A percentile compares a stretch with the other conserved stretches of the same genome.
Evolutionary conservation across 2,329 filamentous ascomycete species (phyloP).

Genomic region (Pyrenochaeta sp.): DNA sequence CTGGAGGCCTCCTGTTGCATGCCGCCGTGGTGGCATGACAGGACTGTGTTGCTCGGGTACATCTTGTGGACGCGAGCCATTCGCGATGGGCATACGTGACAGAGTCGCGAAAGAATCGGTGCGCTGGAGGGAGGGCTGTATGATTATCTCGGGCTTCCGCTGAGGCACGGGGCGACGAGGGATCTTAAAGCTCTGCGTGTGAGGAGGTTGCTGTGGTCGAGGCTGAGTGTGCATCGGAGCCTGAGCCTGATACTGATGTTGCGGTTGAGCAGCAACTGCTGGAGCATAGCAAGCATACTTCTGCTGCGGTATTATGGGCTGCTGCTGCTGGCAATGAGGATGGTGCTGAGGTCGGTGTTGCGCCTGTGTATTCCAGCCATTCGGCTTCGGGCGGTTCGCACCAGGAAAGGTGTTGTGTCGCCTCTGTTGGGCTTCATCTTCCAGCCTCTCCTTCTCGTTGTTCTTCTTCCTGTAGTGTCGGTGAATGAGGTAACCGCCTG

Average conservation of each 20-base stretch:
- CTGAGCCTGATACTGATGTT: slow-evolving; percentile 17
- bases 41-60: slow-evolving; percentile 10
- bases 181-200: slow-evolving; percentile 37
- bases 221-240: slow-evolving; percentile 14
- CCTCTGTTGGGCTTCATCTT: slow-evolving; percentile 34
- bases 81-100: slow-evolving; percentile 46
- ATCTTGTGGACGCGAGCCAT: slow-evolving; percentile 36
- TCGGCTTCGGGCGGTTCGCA: slow-evolving; percentile 30
- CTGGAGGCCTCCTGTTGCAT: slow-evolving; percentile 6
- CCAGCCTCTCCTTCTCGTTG: slow-evolving; percentile 35
- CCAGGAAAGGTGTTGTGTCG: slow-evolving; percentile 42
- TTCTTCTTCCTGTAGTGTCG: slow-evolving; percentile 47
- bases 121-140: slow-evolving; percentile 41
- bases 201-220: slow-evolving; percentile 21
- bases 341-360: slow-evolving; percentile 23
- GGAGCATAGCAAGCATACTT: slow-evolving; percentile 38
- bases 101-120: slow-evolving; percentile 44
- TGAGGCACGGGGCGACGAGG: slow-evolving; percentile 38
- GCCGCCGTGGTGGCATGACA: slow-evolving; percentile 18
- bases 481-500: slow-evolving; percentile 46
- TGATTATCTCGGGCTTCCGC: slow-evolving; percentile 32
- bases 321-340: slow-evolving; percentile 14
- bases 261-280: slow-evolving; percentile 14
- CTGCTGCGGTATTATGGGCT: slow-evolving; percentile 23
- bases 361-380: slow-evolving; percentile 14